Evolutionary conservation across 495 filamentous ascomycete species (phyloP).

Genomic region (Hyaloscypha variabilis): DNA sequence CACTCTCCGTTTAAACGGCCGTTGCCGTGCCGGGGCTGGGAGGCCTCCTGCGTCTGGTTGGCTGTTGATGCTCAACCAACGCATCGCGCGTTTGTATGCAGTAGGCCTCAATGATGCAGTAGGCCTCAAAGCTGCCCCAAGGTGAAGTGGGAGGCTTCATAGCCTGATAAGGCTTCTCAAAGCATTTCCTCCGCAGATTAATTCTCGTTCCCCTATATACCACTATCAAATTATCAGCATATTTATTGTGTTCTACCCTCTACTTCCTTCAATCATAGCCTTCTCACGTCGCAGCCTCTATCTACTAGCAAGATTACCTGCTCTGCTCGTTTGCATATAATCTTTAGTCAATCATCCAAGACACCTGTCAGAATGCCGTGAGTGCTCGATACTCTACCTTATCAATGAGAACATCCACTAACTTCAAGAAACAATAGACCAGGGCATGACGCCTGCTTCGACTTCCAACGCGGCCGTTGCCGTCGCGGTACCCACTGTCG

Average conservation of each 20-base stretch:
- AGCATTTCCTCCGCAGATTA: constrained; percentile 14
- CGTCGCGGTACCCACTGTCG: constrained; percentile 25
- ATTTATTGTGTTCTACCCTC: constrained; percentile 18
- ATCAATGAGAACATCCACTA: constrained; percentile 25
- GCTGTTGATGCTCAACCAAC: constrained; percentile 26
- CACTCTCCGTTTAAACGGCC: no score
- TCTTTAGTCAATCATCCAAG: no score
- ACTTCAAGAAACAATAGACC: constrained; percentile 29
- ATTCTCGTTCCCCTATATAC: no score
- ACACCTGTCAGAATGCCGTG: not conserved
- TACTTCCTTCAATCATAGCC: constrained; percentile 23
- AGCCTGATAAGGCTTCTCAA: constrained; percentile 14
- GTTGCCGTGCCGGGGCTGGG: no score
- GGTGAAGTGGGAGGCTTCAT: constrained; percentile 20
- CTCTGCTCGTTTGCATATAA: not conserved
- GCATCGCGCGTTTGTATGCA: constrained; percentile 21
- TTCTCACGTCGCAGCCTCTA: not conserved
- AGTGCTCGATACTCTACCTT: constrained; percentile 15
- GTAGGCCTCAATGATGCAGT: constrained; percentile 22
- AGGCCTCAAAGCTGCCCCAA: constrained; percentile 14
- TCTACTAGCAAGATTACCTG: no score
- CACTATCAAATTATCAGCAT: no score
- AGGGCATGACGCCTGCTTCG: constrained; percentile 26
- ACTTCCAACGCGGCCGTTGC: constrained; percentile 27
- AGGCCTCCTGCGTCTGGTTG: constrained; percentile 16